These are phyloP conservation scores for Coriaria nepalensis DNA, from an alignment of 306 rosid genomes.

Conservation along the genomic window DNA sequence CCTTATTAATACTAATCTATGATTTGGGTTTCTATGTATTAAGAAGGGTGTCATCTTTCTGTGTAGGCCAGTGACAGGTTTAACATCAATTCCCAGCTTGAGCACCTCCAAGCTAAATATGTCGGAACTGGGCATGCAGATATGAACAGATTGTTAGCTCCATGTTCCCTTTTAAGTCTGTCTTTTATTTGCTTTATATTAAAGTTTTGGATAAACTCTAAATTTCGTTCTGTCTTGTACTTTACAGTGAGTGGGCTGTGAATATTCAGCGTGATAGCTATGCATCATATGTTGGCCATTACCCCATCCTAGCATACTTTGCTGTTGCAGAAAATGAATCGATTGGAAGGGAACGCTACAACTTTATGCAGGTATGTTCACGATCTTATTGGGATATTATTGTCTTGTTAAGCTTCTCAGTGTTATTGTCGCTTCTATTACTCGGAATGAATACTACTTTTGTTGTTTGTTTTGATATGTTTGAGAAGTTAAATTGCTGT, in stretches of 20 bases:
- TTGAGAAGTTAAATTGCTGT: too few species aligned
- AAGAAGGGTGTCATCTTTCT: not conserved
- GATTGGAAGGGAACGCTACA: slow-evolving; percentile 83
- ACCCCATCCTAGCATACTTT: slow-evolving; percentile 60
- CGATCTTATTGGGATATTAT: not conserved
- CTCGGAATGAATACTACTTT: not conserved
- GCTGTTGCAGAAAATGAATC: slow-evolving; percentile 93
- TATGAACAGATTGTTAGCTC: slow-evolving; percentile 67
- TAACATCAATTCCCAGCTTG: slow-evolving; percentile 92
- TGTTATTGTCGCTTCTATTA: not conserved
- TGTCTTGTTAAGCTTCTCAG: not conserved
- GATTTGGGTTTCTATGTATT: too few species aligned
- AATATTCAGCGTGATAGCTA: slow-evolving; percentile 96
- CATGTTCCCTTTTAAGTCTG: not conserved
- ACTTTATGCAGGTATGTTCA: slow-evolving; percentile 66
- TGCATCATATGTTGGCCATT: slow-evolving; percentile 86
- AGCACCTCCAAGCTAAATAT: slow-evolving; percentile 89
- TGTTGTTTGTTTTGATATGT: too few species aligned
- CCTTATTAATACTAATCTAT: too few species aligned
- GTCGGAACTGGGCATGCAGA: slow-evolving; percentile 98
- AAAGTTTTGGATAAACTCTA: not conserved
- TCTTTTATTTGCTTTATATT: not conserved
- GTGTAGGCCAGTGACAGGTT: slow-evolving; percentile 89
- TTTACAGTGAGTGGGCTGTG: slow-evolving; percentile 83
- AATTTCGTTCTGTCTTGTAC: not conserved